phyloP scores from a whole-genome alignment of 306 rosid genomes.

The Hippophae tibetana region DNA sequence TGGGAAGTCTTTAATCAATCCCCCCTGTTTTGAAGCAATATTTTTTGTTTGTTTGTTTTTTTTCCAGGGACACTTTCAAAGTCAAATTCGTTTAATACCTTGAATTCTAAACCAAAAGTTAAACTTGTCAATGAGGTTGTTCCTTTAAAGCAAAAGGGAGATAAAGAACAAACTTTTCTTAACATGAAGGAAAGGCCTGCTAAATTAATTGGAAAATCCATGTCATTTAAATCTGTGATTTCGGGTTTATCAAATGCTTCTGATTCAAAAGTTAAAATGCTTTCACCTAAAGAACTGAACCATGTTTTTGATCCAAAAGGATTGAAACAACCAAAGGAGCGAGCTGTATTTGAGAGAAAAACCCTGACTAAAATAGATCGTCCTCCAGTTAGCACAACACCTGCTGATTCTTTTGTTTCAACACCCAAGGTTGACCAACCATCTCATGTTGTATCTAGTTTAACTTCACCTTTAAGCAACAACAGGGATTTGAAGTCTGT shows the following conservation, averaged over 20 bases:
- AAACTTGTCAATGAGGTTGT: constrained; percentile 56
- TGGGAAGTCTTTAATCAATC: neutral
- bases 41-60: constrained; percentile 16
- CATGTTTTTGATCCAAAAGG: constrained; percentile 50
- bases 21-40: neutral
- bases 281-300: constrained; percentile 30
- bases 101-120: constrained; percentile 55
- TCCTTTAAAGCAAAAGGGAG: constrained; percentile 52
- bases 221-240: constrained; percentile 52
- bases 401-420: constrained; percentile 34
- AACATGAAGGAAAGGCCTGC: constrained; percentile 45
- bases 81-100: constrained; percentile 59
- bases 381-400: constrained; percentile 32
- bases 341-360: constrained; percentile 52
- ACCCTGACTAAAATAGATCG: constrained; percentile 49
- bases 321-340: constrained; percentile 49
- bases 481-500: constrained; percentile 40
- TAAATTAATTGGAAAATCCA: constrained; percentile 48
- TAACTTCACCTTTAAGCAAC: constrained; percentile 35
- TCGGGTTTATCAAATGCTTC: constrained; percentile 38
- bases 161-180: constrained; percentile 42
- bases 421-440: constrained; percentile 52
- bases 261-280: constrained; percentile 70
- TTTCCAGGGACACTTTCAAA: constrained; percentile 53
- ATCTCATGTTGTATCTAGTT: constrained; percentile 43